Base-by-base conservation (phyloP, 768 basidiomycete species). In the Termitomyces sp. region DNA sequence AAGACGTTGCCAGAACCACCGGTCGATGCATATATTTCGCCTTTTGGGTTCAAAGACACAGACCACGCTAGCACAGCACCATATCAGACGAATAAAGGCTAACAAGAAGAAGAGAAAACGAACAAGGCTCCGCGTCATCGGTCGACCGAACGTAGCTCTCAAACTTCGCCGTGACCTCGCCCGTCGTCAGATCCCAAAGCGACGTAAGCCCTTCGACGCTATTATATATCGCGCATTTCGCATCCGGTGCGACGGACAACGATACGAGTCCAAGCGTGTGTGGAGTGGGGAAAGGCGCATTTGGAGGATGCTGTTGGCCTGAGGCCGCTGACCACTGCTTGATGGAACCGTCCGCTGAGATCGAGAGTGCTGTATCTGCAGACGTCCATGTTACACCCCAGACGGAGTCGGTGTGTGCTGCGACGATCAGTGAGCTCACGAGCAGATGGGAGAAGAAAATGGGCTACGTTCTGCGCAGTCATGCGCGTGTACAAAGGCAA, bases 211-310 rank as follows among this genome's bases (percentile, higher is more conserved):
- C 94, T 63, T 96, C 94, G 18, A 95, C 75, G 52, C 88, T 88
- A 63, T 93, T 93, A 61, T 85, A 88, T 42, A 97, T 68, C 0
- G 84, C 91, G 29, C 70, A 73, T 44, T 72, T 75, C 7, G 91
- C 94, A 45, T 83, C 77, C 0, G 80, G 77, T 18, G 85, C 80
- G 7, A 83, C 82, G 16, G 90, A 91, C 32, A 96, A 70, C 5
- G 92, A 92, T 16, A 91, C 83, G 59, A 94, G 82, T 2, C 90
- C 94, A 18, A 96, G 84, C 7, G 91, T 85, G 70, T 96, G 91
- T n/a, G 87, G 77, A 35, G 82, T 70, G 16, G 85, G 83, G 32
- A 85, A 73, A 2, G 65, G 57, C 56, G 78, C 64, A 75, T 77
- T 78, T 9, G 76, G 64, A 11, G 74, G 74, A 50, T 78, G 76